A percentile compares a stretch with the other conserved stretches of the same genome.
Conservation (phyloP, 495 filamentous ascomycete genomes). For the Viridothelium virens region DNA sequence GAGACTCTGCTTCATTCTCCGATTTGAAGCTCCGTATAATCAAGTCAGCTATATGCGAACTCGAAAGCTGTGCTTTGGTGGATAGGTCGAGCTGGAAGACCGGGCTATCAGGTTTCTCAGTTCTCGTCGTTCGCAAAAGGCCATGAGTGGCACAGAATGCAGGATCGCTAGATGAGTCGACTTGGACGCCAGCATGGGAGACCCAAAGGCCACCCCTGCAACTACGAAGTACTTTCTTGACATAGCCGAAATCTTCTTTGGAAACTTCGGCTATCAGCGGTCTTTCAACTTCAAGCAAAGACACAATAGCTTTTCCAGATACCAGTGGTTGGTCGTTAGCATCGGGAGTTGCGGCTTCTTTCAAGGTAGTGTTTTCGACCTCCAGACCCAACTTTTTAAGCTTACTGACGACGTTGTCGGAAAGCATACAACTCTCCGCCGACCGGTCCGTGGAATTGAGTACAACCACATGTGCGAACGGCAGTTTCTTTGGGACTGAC, state of each 20-base stretch:
- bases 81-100: constrained; percentile 9
- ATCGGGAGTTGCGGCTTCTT: constrained; percentile 9
- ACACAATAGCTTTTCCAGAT: constrained; percentile 8
- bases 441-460: constrained; percentile 1
- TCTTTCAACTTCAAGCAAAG: constrained; percentile 13
- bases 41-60: constrained; percentile 8
- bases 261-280: constrained; percentile 11
- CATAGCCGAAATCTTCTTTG: constrained; percentile 1
- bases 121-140: constrained; percentile 3
- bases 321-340: neutral
- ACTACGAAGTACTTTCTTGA: constrained; percentile 9
- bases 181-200: constrained; percentile 4
- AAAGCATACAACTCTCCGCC: constrained; percentile 1
- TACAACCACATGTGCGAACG: constrained; percentile 10
- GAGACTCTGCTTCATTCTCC: constrained; percentile 6
- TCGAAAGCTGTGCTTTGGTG: neutral
- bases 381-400: constrained; percentile 7
- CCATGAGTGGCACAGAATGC: constrained; percentile 3
- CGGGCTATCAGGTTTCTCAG: constrained; percentile 7
- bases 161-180: constrained; percentile 5
- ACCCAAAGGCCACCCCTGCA: constrained; percentile 14
- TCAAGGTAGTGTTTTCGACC: constrained; percentile 5
- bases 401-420: constrained; percentile 8
- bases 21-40: constrained; percentile 9
- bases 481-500: neutral